phyloP scores from a whole-genome alignment of 208 protist species.

The Herpetomonas tarakana region DNA sequence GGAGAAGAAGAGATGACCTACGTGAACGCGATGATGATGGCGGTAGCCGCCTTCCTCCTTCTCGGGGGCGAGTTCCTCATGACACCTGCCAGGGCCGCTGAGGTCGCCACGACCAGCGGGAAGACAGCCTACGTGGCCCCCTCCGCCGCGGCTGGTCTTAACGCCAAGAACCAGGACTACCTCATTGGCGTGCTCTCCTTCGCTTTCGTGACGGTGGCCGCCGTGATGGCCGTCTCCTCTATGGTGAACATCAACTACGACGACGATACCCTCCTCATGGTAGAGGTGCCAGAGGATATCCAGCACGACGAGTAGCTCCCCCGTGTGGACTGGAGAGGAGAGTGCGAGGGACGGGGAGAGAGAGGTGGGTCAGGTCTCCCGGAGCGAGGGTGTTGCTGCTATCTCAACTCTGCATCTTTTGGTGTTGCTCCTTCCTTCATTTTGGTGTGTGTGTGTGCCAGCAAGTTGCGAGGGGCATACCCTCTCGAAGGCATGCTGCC shows the following conservation, averaged over 20 bases:
- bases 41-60: constrained; percentile 4
- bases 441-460: no score
- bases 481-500: no score
- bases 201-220: constrained; percentile 43
- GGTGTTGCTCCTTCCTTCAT: no score
- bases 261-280: constrained; percentile 85
- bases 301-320: constrained; percentile 42
- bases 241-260: constrained; percentile 80
- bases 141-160: constrained; percentile 26
- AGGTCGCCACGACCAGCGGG: neutral
- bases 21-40: neutral
- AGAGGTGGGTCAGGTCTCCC: no score
- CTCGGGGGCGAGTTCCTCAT: neutral
- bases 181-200: constrained; percentile 76
- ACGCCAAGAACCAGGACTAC: constrained; percentile 54
- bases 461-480: no score
- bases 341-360: no score
- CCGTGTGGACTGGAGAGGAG: no score
- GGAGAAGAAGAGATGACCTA: neutral
- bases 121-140: constrained; percentile 50
- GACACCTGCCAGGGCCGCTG: neutral
- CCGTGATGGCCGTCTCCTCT: constrained; percentile 54
- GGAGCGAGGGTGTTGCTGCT: no score
- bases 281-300: constrained; percentile 71
- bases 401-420: no score